Base-by-base conservation (phyloP, 768 basidiomycete species). In the Lepiota venenata region DNA sequence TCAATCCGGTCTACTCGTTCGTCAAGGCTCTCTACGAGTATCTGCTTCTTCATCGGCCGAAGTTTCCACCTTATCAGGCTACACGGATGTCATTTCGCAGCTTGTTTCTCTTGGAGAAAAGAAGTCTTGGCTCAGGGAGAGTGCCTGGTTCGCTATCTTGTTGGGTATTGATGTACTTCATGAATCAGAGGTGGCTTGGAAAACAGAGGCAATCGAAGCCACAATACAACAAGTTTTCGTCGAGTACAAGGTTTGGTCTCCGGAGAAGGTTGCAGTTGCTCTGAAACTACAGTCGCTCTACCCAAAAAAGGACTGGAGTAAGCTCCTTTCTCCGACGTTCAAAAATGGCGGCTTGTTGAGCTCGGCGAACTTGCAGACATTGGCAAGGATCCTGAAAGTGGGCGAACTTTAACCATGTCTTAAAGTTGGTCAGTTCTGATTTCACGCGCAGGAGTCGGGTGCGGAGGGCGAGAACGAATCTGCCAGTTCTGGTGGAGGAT, bases 71-170 rank as follows among this genome's bases (percentile, higher is more conserved):
- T 60, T 81, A 42, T 73, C 77, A 25, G 77, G 79, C 49, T 96
- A 82, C 68, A 69, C 73, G 22, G 74, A 81, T 25, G 75, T 85
- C 9, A 61, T 96, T 54, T 66, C 68, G 6, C 73, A 84, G 51
- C 77, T 97, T 16, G 59, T 91, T 37, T 74, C 71, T 8, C 71
- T 97, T 41, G 92, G 91, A 20, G 83, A 88, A 61, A 82, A 84
- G 64, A 97, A 95, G 68, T 85, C 86, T 0, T 98, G 94, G 93
- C 70, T 98, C 47, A 77, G 87, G 37, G 96, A 98, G 69, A 88
- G 89, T 63, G 88, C 86, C 12, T 96, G 91, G 89, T 96, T 92
- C 83, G 77, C 83, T 18, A 72, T 95, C 46, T 70, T 77, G 20
- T 72, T 85, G 44, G 85, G 84, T 0, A 60, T 92, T 45, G 82